Evolutionary conservation across 1,139 yeast species (phyloP).

Genomic region (Keqinozyma sinolaborantium): DNA sequence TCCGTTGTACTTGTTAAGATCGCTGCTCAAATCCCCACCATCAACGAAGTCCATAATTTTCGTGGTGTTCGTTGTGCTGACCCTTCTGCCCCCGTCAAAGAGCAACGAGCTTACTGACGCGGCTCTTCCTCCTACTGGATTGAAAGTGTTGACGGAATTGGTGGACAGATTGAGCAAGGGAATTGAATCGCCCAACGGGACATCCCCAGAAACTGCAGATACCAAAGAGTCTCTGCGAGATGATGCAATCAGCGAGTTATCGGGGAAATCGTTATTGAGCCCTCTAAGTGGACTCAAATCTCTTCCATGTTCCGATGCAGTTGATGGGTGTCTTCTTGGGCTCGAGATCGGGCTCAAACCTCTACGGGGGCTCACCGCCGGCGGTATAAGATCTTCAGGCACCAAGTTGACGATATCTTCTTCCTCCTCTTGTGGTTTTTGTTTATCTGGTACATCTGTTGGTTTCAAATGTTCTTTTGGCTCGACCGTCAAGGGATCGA

Average conservation of each 20-base stretch:
- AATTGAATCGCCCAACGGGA: constrained; percentile 34
- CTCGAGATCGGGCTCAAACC: constrained; percentile 5
- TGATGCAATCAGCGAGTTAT: constrained; percentile 2
- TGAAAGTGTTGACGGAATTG: constrained; percentile 18
- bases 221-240: constrained; percentile 20
- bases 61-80: constrained; percentile 15
- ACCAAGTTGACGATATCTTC: constrained; percentile 18
- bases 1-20: constrained; percentile 17
- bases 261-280: constrained; percentile 1
- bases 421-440: constrained; percentile 7
- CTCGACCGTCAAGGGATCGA: too few relatives aligned
- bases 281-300: constrained; percentile 7
- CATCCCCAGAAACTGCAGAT: constrained; percentile 19
- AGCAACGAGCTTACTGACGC: constrained; percentile 27
- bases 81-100: constrained; percentile 21
- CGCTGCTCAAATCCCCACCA: constrained; percentile 22
- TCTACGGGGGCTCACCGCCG: constrained; percentile 12
- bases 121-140: constrained; percentile 11
- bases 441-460: neutral
- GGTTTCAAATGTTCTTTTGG: neutral
- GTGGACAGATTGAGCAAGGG: constrained; percentile 34
- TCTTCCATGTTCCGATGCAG: constrained; percentile 1
- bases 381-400: constrained; percentile 10
- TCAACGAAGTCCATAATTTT: constrained; percentile 24
- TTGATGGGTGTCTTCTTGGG: constrained; percentile 1